Evolutionary conservation across 371 early-diverging fungal species (phyloP).

Genomic region (Mucor irregularis): DNA sequence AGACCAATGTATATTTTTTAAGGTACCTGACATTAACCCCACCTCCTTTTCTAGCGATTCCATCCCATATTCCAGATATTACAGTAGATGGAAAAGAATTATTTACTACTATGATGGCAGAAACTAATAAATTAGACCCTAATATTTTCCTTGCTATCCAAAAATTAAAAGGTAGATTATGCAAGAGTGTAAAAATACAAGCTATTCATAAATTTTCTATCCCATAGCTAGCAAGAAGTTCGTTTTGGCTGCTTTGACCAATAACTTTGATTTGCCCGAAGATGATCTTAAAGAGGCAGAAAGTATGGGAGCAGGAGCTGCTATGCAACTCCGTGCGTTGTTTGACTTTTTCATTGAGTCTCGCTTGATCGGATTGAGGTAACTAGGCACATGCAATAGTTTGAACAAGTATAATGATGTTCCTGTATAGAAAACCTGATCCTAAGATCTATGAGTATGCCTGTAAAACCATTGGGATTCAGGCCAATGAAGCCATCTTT

Average conservation of each 20-base stretch:
- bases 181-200: too few species aligned
- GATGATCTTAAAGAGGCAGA: conserved; percentile 43
- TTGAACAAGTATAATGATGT: background rate
- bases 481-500: conserved; percentile 65
- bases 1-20: background rate
- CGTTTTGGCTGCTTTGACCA: conserved; percentile 76
- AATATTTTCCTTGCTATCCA: conserved; percentile 59
- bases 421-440: conserved; percentile 64
- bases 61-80: conserved; percentile 40
- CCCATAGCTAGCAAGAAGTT: conserved; percentile 49
- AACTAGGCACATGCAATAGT: background rate
- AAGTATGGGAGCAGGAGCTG: conserved; percentile 34
- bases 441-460: conserved; percentile 64
- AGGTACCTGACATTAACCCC: background rate
- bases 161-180: conserved; percentile 41
- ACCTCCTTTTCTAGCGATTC: conserved; percentile 19
- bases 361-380: conserved; percentile 41
- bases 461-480: conserved; percentile 59
- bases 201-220: background rate
- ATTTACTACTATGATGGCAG: conserved; percentile 73
- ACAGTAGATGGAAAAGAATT: conserved; percentile 66
- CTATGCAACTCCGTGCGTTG: conserved; percentile 31
- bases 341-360: conserved; percentile 54
- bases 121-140: conserved; percentile 53
- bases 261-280: conserved; percentile 68